Percentiles rank a stretch among this genome's conserved stretches.
Conservation (phyloP, 1,284 basidiomycete genomes). For the Irpex lacteus region DNA sequence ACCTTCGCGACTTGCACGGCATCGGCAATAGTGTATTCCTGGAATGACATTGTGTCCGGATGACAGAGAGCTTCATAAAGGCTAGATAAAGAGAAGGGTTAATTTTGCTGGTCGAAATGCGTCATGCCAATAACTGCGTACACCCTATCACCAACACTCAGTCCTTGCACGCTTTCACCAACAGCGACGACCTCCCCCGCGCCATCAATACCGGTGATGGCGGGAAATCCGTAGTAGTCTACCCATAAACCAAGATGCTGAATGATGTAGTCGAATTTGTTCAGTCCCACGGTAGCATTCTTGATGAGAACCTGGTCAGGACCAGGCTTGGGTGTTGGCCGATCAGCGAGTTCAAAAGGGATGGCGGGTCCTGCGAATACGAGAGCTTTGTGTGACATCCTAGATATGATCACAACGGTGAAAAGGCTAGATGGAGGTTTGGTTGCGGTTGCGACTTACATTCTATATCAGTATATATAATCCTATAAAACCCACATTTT, state of each 20-base stretch:
- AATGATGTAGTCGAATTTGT: not conserved
- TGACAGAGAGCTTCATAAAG: conserved; percentile 4
- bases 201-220: not conserved
- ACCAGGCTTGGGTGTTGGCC: conserved; percentile 1
- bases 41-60: conserved; percentile 14
- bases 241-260: not conserved
- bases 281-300: not conserved
- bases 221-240: not conserved
- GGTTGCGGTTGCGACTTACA: no score
- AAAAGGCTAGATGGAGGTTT: no score
- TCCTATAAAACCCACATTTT: no score
- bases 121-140: not conserved
- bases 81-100: not conserved
- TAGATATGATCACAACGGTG: no score
- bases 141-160: not conserved
- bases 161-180: not conserved
- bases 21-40: conserved; percentile 17
- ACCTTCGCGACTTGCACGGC: conserved; percentile 15
- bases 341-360: not conserved
- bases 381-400: conserved; percentile 1
- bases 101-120: not conserved
- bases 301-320: conserved; percentile 4
- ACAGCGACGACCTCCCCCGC: not conserved
- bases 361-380: not conserved
- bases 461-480: no score